Base-by-base conservation (phyloP, 805 yeast species). In the Saccharomyces jurei region DNA sequence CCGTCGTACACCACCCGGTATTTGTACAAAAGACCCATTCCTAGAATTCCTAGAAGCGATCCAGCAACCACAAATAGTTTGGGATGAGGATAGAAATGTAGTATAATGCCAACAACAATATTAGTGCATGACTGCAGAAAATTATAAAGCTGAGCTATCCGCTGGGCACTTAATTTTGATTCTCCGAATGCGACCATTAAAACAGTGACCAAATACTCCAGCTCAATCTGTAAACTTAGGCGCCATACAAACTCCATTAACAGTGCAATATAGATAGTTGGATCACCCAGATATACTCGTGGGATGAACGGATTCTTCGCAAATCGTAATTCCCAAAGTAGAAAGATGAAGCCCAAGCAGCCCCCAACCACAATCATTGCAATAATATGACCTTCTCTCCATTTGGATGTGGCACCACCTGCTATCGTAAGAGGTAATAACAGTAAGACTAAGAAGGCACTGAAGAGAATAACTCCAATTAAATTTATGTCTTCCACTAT, bases 341-440 rank as follows among this genome's bases (percentile, higher is more conserved):
- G 64, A 56, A 82, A 78, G 8, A 49, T 46, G 13, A 72, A 68
- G 1, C 84, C 83, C 55, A 82, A 68, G 22, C 79, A 67, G 27
- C 70, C 69, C 5, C 52, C 89, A 55, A 84, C 60, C 25, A 81
- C 83, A 46, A 83, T 66, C 3, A 86, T 86, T 2, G 74, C 88
- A 61, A 84, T 78, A 56, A 80, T 74, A 31, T 77, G 67, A 9
- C 77, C 86, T 54, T 70, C 70, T 53, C 68, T 58, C 89, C 89
- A 84, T 51, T 72, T 69, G 3, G 70, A 58, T 1, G 63, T 48
- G 41, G 65, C 60, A 49, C 86, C 86, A 52, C 86, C 87, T 6
- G 86, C 87, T 22, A 84, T 65, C 10, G 88, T 83, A 56, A 84
- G 75, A 4, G 89, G 89, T 36, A 78, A 78, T 56, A 84, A 73